A percentile compares a stretch with the other conserved stretches of the same genome.
phyloP scores from a whole-genome alignment of 371 early-diverging fungal species.

The Rhizopus microsporus region DNA sequence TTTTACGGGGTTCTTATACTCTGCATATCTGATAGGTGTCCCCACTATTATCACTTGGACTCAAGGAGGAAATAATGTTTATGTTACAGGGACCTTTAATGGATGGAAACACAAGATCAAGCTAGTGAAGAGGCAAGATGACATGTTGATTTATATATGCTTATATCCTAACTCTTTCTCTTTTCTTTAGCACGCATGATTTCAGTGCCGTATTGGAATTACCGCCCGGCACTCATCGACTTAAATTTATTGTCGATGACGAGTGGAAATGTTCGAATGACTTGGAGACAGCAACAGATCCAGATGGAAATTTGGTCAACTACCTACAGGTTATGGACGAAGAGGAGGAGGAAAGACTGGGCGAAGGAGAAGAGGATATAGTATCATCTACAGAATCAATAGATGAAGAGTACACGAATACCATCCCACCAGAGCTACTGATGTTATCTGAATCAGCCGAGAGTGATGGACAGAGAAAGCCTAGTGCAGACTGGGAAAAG shows the following conservation, averaged over 20 bases:
- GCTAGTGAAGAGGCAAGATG: conserved; percentile 70
- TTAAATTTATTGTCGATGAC: conserved; percentile 98
- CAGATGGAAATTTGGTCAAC: conserved; percentile 95
- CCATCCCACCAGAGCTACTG: conserved; percentile 59
- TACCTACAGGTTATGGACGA: conserved; percentile 83
- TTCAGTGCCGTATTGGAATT: conserved; percentile 85
- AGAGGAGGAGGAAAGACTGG: conserved; percentile 55
- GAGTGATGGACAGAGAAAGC: conserved; percentile 5
- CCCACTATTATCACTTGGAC: conserved; percentile 91
- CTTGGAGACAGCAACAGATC: conserved; percentile 88
- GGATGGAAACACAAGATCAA: conserved; percentile 95
- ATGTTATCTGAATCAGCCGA: conserved; percentile 31
- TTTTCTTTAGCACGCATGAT: conserved; percentile 59
- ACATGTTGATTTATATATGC: conserved; percentile 17
- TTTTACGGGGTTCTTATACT: not conserved
- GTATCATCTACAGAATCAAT: conserved; percentile 44
- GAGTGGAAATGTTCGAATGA: conserved; percentile 96
- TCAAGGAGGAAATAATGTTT: conserved; percentile 85
- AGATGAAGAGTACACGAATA: conserved; percentile 64
- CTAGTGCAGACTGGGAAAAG: conserved; percentile 39
- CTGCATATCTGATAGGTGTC: conserved; percentile 33
- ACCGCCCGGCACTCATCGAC: conserved; percentile 90
- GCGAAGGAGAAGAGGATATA: conserved; percentile 37
- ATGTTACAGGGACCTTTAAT: conserved; percentile 96
- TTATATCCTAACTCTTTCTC: not conserved